A percentile compares a stretch with the other conserved stretches of the same genome.
Conservation (phyloP, 176 grass and related monocot genomes). For the Microstegium vimineum region DNA sequence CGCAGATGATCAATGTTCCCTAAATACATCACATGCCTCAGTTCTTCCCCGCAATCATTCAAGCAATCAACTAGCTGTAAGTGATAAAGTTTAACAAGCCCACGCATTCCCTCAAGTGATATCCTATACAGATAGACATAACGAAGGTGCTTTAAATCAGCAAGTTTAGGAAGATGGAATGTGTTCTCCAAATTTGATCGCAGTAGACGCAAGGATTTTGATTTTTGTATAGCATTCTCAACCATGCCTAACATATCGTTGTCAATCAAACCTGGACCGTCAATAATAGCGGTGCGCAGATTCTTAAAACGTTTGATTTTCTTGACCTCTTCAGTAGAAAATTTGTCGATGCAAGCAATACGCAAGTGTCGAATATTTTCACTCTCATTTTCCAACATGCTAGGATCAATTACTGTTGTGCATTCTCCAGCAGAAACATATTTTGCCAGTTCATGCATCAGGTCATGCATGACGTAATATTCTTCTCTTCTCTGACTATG, state of each 20-base stretch:
- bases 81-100: conserved; percentile 11
- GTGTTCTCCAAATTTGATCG: not conserved
- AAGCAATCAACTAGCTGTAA: conserved; percentile 5
- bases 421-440: conserved; percentile 45
- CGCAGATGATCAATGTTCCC: conserved; percentile 21
- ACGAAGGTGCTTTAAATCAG: conserved; percentile 33
- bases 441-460: conserved; percentile 48
- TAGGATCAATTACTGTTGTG: not conserved
- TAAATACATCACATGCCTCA: not conserved
- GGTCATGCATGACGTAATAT: conserved; percentile 48
- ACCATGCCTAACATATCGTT: not conserved
- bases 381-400: not conserved
- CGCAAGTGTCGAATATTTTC: conserved; percentile 11
- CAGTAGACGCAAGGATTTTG: conserved; percentile 36
- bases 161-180: conserved; percentile 21
- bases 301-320: conserved; percentile 33
- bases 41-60: not conserved
- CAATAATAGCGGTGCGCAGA: conserved; percentile 24
- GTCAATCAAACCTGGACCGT: not conserved
- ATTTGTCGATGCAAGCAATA: not conserved
- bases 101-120: not conserved
- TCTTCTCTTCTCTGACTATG: conserved; percentile 29
- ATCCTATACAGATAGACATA: conserved; percentile 7
- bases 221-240: not conserved
- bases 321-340: conserved; percentile 16